Percentiles rank a stretch among this genome's conserved stretches.
These are phyloP conservation scores for Deakozyma indianensis DNA, from an alignment of 805 yeast genomes.

Conservation along the genomic window DNA sequence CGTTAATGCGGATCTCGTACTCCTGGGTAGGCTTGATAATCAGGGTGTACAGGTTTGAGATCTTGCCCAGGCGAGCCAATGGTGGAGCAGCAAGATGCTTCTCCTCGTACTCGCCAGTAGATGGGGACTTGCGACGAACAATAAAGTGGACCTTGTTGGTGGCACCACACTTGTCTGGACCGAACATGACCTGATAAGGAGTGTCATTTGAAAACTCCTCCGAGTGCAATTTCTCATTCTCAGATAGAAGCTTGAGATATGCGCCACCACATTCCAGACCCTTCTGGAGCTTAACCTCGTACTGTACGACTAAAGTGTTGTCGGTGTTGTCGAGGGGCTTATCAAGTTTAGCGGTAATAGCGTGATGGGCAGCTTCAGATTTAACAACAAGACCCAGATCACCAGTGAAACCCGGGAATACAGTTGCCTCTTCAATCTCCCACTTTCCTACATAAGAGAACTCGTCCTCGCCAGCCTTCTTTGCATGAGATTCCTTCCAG, in stretches of 20 bases:
- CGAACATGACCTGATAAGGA: slow-evolving; percentile 81
- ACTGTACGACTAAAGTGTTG: slow-evolving; percentile 67
- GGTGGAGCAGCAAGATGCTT: slow-evolving; percentile 59
- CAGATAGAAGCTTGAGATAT: slow-evolving; percentile 58
- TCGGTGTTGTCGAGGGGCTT: slow-evolving; percentile 43
- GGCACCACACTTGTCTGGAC: slow-evolving; percentile 83
- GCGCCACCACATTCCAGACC: slow-evolving; percentile 83
- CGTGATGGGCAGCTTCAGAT: slow-evolving; percentile 67
- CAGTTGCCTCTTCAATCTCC: slow-evolving; percentile 50
- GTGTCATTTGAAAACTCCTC: slow-evolving; percentile 46
- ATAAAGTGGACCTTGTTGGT: slow-evolving; percentile 72
- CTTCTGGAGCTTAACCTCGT: slow-evolving; percentile 74
- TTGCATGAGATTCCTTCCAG: slow-evolving; percentile 48
- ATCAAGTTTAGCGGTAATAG: slow-evolving; percentile 53
- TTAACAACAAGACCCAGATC: slow-evolving; percentile 71
- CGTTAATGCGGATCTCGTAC: slow-evolving; percentile 73
- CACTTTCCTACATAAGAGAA: slow-evolving; percentile 59
- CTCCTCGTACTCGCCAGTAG: slow-evolving; percentile 45
- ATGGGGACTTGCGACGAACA: slow-evolving; percentile 41
- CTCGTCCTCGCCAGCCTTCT: slow-evolving; percentile 32
- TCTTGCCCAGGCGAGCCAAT: slow-evolving; percentile 39
- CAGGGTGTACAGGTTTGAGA: slow-evolving; percentile 60
- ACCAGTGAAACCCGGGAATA: slow-evolving; percentile 42
- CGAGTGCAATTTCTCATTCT: slow-evolving; percentile 23
- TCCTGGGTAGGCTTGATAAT: slow-evolving; percentile 49